Conservation (phyloP, 495 filamentous ascomycete species). For the Darksidea phi region DNA sequence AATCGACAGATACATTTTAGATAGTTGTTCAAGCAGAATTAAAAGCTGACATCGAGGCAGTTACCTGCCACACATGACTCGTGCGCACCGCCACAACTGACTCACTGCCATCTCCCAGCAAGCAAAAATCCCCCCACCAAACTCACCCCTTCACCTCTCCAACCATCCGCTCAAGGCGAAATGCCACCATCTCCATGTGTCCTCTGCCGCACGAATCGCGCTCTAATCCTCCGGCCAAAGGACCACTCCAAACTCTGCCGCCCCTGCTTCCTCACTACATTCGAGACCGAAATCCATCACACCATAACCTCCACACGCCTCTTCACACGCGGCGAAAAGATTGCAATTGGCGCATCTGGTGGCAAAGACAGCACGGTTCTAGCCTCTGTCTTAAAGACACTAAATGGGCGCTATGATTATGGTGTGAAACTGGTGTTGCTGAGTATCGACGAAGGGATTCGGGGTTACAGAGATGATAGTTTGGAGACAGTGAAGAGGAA, state of each 20-base stretch:
- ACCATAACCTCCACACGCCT: slow-evolving; percentile 77
- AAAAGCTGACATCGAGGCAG: neutral
- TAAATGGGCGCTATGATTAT: slow-evolving; percentile 87
- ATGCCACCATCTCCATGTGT: slow-evolving; percentile 59
- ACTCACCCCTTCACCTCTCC: neutral
- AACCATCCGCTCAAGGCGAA: neutral
- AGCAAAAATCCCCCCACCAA: neutral
- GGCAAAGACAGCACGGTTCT: slow-evolving; percentile 98
- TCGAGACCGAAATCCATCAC: slow-evolving; percentile 90
- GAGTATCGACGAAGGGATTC: slow-evolving; percentile 95
- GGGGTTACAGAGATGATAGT: slow-evolving; percentile 91
- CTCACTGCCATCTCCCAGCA: neutral
- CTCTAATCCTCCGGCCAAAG: slow-evolving; percentile 89
- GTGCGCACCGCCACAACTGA: slow-evolving; percentile 13
- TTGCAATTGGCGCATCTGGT: slow-evolving; percentile 94
- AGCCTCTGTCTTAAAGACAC: slow-evolving; percentile 87
- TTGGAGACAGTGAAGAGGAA: slow-evolving; percentile 96
- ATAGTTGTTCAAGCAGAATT: too few species aligned
- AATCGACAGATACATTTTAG: too few species aligned
- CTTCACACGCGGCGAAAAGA: slow-evolving; percentile 78
- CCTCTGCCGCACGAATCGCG: slow-evolving; percentile 71
- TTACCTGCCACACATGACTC: slow-evolving; percentile 11
- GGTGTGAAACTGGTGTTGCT: slow-evolving; percentile 82
- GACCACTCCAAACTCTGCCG: slow-evolving; percentile 91
- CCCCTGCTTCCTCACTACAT: slow-evolving; percentile 77